Evolutionary conservation across 495 filamentous ascomycete species (phyloP), one percentile per base, ranked within the genome.

Genomic region (Penicillium cinerascens): DNA sequence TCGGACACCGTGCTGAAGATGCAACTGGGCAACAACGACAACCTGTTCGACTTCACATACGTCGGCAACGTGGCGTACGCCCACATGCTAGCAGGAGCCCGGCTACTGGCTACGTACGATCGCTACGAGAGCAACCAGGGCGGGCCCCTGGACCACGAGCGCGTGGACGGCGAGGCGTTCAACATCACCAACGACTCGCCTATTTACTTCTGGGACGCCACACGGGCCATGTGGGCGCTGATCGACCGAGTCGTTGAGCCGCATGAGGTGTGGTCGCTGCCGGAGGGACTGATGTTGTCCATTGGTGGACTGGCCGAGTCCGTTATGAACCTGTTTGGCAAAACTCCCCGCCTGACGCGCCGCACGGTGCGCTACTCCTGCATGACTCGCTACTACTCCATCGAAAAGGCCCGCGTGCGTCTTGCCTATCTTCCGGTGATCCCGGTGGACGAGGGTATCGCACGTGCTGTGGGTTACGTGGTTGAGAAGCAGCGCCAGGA

Each of bases 131-230:
- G 77, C 25, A 68, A 81, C 37, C 68, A 76, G 33, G 80, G 75
- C 37, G 73, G 74, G 13, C 83, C 86, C 9, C 76, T 92, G 21
- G 84, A 88, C 66, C 72, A 85, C 63, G 89, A 95, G 70, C 78
- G 77, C 23, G 89, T 96, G 11, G 93, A 97, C 64, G 93, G 93
- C 36, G 91, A 97, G 68, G 87, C 87, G 20, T 98, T 97, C 81
- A 82, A 96, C 67, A 86, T 98, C 69, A 97, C 93, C 52, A 97
- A 98, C 68, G 92, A 88, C 63, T 76, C 79, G 47, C 93, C 93
- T 0, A 77, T 95, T 20, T 96, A 95, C 65, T 98, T 98, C 78
- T 98, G 92, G 92, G 95, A 98, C 65, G 87, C 92, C 60, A 80
- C 84, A 33, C 85, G 89, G 36, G 78, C 82, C 36, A 79, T 92